phyloP scores from a whole-genome alignment of 2,329 filamentous ascomycete genomes.

The Fusarium avenaceum region DNA sequence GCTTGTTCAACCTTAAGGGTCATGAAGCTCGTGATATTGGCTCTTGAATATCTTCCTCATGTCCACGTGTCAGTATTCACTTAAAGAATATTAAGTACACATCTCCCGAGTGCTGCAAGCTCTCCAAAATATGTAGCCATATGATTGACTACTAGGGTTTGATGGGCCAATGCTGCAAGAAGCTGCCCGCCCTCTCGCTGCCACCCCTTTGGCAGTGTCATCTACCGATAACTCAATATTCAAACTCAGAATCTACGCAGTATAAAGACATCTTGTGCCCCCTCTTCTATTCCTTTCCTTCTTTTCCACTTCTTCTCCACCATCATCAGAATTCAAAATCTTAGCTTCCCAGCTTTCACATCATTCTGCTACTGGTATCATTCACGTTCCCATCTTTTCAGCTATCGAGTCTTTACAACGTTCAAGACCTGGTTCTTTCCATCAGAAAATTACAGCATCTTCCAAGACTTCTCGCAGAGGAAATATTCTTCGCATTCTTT shows the following conservation, averaged over 20 bases:
- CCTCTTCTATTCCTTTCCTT: not conserved
- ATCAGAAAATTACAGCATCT: not conserved
- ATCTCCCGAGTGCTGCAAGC: not conserved
- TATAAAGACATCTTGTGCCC: not conserved
- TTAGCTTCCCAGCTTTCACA: conserved; percentile 10
- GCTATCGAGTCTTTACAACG: conserved; percentile 4
- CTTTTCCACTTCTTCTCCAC: not conserved
- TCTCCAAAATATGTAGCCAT: not conserved
- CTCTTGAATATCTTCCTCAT: not conserved
- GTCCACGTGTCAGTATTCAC: not conserved
- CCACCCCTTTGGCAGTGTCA: too few species aligned
- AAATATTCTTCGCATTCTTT: not conserved
- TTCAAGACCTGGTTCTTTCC: conserved; percentile 5
- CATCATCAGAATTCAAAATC: conserved; percentile 25
- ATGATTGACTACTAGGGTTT: too few species aligned
- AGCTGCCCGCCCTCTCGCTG: too few species aligned
- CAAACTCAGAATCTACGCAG: not conserved
- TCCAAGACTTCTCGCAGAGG: conserved; percentile 8
- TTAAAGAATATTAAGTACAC: not conserved
- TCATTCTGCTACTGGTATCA: conserved; percentile 19
- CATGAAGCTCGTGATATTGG: conserved; percentile 14
- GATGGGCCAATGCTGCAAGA: not conserved
- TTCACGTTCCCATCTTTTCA: conserved; percentile 3
- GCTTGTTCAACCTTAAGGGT: conserved; percentile 9
- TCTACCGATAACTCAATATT: too few species aligned